Evolutionary conservation across 2,329 filamentous ascomycete species (phyloP), one percentile per base, ranked within the genome.

Genomic region (Macrophomina tecta): DNA sequence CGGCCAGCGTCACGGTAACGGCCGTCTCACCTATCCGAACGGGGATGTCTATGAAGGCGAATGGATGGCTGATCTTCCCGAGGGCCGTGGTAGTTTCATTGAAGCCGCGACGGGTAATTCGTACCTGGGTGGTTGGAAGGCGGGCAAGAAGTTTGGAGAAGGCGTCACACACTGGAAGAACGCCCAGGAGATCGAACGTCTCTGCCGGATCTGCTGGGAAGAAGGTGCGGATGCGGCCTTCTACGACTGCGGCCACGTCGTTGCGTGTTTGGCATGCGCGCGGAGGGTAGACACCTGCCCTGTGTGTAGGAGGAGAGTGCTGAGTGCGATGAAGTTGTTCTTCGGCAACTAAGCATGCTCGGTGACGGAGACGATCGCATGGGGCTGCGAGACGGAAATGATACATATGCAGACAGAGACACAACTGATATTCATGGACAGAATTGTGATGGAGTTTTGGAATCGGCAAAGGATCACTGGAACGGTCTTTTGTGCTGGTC

Each of bases 131-230:
- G 86, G 85, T 23, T 90, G 87, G 80, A 82, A 84, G 70, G 82
- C 86, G 65, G 86, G 87, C 70, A 87, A 87, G 75, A 84, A 85
- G 48, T 84, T 86, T 69, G 87, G 87, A 63, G 85, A 86, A 69
- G 87, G 87, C n/a, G 83, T 86, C 45, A 88, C 86, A 65, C 83
- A 85, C 69, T 89, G 86, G 82, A 85, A 86, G 70, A 84, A 86
- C 32, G 87, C 87, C 2, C 86, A 89, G 65, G 86, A 89, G 67
- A 85, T 87, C 69, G 83, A 85, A 75, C 81, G 84, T 53, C 73
- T 86, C 5, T 90, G 87, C 73, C 82, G 85, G 66, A 89, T 90
- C 67, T 90, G 87, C 78, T 89, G 85, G 75, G 83, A 85, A n/a
- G 82, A 84, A 52, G 83, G 84, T 49, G 85, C 87, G 64, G 85